These are phyloP conservation scores for Collybiopsis confluens DNA, from an alignment of 768 basidiomycete genomes.

Conservation along the genomic window DNA sequence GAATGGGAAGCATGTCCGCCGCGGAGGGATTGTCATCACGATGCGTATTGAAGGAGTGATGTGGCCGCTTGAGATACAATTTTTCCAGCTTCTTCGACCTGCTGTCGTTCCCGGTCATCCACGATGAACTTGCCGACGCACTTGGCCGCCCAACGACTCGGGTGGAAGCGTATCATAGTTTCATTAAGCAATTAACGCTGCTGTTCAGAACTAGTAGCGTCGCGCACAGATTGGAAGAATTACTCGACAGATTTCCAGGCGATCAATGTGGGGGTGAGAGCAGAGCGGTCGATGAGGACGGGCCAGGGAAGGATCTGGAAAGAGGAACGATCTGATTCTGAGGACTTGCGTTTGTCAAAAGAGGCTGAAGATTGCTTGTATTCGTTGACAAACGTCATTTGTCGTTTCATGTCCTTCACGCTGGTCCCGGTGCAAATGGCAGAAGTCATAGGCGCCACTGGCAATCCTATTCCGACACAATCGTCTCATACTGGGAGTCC, in stretches of 20 bases:
- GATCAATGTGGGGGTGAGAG: not conserved
- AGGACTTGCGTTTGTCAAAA: not conserved
- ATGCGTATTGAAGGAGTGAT: not conserved
- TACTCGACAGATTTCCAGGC: not conserved
- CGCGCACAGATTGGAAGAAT: not conserved
- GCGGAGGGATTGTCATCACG: too few species aligned
- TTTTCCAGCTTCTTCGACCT: not conserved
- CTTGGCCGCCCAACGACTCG: constrained; percentile 1
- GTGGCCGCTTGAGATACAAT: not conserved
- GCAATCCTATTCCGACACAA: not conserved
- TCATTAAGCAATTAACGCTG: not conserved
- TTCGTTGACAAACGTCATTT: not conserved
- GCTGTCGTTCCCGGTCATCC: not conserved
- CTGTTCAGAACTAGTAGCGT: not conserved
- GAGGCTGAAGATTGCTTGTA: not conserved
- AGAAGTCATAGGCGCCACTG: not conserved
- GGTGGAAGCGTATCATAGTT: not conserved
- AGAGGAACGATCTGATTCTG: not conserved
- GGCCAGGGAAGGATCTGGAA: constrained; percentile 1
- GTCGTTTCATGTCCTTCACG: not conserved
- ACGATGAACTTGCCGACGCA: not conserved
- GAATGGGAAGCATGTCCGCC: too few species aligned
- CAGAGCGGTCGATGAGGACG: not conserved
- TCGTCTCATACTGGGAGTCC: not conserved
- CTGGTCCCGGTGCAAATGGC: not conserved